Evolutionary conservation across 2,329 filamentous ascomycete species (phyloP).

Genomic region (Penicillium sp.): DNA sequence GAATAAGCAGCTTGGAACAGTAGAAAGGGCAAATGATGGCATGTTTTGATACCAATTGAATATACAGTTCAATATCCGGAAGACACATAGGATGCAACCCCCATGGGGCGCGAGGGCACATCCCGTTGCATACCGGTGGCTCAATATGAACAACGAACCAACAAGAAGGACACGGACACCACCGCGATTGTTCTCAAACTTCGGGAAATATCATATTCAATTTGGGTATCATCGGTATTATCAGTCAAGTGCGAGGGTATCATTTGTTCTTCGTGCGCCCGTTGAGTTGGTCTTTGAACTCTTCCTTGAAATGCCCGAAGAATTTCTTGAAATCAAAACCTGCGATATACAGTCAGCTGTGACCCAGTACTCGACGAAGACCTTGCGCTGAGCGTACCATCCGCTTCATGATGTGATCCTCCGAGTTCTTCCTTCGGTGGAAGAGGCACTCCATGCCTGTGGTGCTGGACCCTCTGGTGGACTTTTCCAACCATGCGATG

Average conservation of each 20-base stretch:
- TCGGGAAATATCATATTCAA: conserved; percentile 4
- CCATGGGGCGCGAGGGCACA: conserved; percentile 19
- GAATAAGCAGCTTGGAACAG: conserved; percentile 5
- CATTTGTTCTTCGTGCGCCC: conserved; percentile 36
- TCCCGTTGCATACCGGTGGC: conserved; percentile 26
- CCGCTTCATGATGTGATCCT: conserved; percentile 42
- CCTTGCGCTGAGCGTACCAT: conserved; percentile 24
- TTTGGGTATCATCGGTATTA: conserved; percentile 11
- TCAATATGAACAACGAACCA: background rate
- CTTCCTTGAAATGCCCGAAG: conserved; percentile 43
- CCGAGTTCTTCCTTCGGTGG: conserved; percentile 39
- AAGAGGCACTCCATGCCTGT: conserved; percentile 44
- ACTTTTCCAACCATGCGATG: conserved; percentile 46
- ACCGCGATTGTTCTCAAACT: background rate
- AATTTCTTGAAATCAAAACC: conserved; percentile 35
- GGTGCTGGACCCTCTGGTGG: conserved; percentile 43
- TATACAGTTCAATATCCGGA: conserved; percentile 24
- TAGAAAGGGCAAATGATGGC: conserved; percentile 8
- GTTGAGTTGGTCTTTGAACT: conserved; percentile 45
- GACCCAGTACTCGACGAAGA: background rate
- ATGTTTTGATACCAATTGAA: background rate
- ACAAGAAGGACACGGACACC: background rate
- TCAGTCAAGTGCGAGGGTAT: conserved; percentile 16
- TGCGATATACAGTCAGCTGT: conserved; percentile 11
- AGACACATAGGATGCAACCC: conserved; percentile 25